Evolutionary conservation across 805 yeast genomes (phyloP).

Genomic region (Metschnikowia kunwiensis): DNA sequence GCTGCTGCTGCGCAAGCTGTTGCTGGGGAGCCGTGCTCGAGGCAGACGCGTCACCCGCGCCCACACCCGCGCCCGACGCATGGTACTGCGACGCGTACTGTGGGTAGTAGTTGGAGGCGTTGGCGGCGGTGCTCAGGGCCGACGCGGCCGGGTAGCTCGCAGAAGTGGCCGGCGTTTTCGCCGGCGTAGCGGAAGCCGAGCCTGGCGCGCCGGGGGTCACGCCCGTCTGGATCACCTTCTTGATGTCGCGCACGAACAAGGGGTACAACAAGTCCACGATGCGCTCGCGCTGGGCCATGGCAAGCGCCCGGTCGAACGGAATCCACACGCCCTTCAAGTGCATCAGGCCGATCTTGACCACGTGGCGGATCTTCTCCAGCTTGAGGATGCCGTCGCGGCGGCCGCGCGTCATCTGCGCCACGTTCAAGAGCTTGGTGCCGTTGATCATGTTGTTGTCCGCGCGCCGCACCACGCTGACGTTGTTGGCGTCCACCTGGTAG

Average conservation of each 20-base stretch:
- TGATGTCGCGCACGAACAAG: conserved; percentile 61
- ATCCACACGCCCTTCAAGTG: conserved; percentile 90
- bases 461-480: conserved; percentile 75
- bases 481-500: conserved; percentile 81
- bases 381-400: conserved; percentile 81
- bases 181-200: conserved; percentile 7
- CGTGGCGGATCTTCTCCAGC: conserved; percentile 72
- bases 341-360: conserved; percentile 84
- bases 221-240: conserved; percentile 48
- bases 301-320: conserved; percentile 77
- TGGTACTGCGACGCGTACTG: conserved; percentile 19
- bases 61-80: conserved; percentile 8
- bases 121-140: conserved; percentile 6
- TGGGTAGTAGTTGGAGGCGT: conserved; percentile 17
- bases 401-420: conserved; percentile 85
- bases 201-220: conserved; percentile 33
- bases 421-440: conserved; percentile 79
- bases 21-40: conserved; percentile 13
- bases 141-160: conserved; percentile 8
- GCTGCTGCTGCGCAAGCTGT: conserved; percentile 15
- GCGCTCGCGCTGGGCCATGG: conserved; percentile 78
- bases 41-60: conserved; percentile 8
- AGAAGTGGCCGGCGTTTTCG: conserved; percentile 7
- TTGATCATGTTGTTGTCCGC: conserved; percentile 84
- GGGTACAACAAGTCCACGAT: conserved; percentile 37